A percentile compares a stretch with the other conserved stretches of the same genome.
These are phyloP conservation scores for Neurospora crassa DNA, from an alignment of 2,329 filamentous ascomycete species.

Conservation along the genomic window DNA sequence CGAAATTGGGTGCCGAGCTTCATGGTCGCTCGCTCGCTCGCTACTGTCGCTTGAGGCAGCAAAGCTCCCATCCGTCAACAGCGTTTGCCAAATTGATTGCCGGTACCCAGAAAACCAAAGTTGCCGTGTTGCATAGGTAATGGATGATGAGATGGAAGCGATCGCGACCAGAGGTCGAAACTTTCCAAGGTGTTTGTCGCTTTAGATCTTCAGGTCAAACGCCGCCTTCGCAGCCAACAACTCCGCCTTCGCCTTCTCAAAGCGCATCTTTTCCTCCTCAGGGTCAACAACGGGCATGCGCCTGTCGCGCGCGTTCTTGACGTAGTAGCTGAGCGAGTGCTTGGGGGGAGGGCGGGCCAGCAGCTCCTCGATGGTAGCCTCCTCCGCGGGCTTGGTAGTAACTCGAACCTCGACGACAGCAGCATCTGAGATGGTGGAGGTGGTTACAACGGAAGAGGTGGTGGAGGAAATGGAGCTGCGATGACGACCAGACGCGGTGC, in stretches of 20 bases:
- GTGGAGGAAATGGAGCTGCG: slow-evolving; percentile 15
- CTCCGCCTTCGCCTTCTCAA: slow-evolving; percentile 38
- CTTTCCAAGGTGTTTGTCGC: not conserved
- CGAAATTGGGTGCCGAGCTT: not conserved
- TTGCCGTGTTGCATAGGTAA: not conserved
- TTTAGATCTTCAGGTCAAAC: not conserved
- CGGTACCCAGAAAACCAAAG: not conserved
- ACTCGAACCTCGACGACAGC: too few species aligned
- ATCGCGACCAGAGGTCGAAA: not conserved
- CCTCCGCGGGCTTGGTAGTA: slow-evolving; percentile 24
- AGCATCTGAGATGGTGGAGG: not conserved
- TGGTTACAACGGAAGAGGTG: not conserved
- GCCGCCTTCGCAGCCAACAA: slow-evolving; percentile 30
- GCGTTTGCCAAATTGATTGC: not conserved
- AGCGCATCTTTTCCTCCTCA: slow-evolving; percentile 28
- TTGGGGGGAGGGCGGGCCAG: slow-evolving; percentile 31
- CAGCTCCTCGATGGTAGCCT: slow-evolving; percentile 33
- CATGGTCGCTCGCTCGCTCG: not conserved
- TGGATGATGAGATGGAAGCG: not conserved
- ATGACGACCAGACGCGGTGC: not conserved
- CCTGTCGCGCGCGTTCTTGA: slow-evolving; percentile 22
- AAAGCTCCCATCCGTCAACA: not conserved
- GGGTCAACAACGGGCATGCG: slow-evolving; percentile 20
- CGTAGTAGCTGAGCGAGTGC: slow-evolving; percentile 30
- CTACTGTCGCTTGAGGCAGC: not conserved